These are phyloP conservation scores for Suillus bovinus DNA, from an alignment of 768 basidiomycete species.

Conservation along the genomic window DNA sequence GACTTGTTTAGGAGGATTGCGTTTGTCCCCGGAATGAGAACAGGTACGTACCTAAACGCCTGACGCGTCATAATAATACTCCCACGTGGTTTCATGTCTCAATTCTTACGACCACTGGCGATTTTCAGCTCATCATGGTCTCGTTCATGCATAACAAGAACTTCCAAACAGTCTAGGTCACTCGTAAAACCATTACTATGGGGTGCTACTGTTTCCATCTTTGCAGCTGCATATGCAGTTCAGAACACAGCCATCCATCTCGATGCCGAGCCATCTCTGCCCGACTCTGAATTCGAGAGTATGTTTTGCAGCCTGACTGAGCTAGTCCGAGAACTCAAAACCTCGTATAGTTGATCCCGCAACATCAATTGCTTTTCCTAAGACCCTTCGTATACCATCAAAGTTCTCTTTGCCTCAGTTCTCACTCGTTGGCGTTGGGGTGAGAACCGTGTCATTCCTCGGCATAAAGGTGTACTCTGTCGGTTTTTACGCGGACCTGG, in stretches of 20 bases:
- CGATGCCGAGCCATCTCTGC: conserved; percentile 38
- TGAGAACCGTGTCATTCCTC: conserved; percentile 87
- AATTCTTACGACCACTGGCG: conserved; percentile 5
- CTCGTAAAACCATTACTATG: conserved; percentile 29
- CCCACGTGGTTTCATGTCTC: conserved; percentile 7
- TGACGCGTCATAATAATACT: neutral
- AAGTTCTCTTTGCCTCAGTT: conserved; percentile 62
- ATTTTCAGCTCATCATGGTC: conserved; percentile 10
- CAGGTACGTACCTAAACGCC: neutral
- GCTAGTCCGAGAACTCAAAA: neutral
- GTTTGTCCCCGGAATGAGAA: conserved; percentile 13
- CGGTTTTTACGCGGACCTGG: conserved; percentile 85
- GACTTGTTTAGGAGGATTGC: conserved; percentile 9
- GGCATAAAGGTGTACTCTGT: conserved; percentile 87
- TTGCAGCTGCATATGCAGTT: conserved; percentile 30
- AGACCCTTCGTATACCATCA: conserved; percentile 59
- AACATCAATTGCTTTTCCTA: conserved; percentile 75
- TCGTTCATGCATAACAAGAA: neutral
- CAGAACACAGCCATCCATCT: conserved; percentile 39
- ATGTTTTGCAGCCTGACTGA: conserved; percentile 1
- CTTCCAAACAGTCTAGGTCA: conserved; percentile 12
- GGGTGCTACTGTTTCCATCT: conserved; percentile 35
- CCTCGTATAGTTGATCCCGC: conserved; percentile 61
- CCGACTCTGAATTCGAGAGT: conserved; percentile 24
- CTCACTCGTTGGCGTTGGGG: conserved; percentile 80